Percentiles rank a stretch among this genome's conserved stretches.
phyloP scores from a whole-genome alignment of 345 rosid species.

The Corchorus capsularis region DNA sequence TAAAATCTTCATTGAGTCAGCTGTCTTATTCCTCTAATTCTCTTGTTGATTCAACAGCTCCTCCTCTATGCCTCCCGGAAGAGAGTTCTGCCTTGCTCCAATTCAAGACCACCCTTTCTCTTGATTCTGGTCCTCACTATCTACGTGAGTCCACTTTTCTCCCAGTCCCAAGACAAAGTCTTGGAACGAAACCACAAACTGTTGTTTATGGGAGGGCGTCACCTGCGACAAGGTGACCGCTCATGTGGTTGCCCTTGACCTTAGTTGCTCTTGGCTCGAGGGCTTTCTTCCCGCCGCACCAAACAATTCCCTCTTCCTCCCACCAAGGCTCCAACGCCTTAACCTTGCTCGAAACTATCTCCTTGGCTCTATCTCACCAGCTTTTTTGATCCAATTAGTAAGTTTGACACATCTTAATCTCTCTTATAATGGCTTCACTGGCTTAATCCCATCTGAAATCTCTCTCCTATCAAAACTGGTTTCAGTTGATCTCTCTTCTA shows the following conservation, averaged over 20 bases:
- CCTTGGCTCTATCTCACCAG: neutral
- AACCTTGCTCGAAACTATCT: slow-evolving; percentile 30
- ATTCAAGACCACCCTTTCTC: slow-evolving; percentile 3
- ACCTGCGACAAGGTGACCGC: slow-evolving; percentile 11
- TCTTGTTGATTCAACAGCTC: neutral
- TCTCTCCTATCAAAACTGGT: too few species aligned
- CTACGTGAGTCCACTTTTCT: too few species aligned
- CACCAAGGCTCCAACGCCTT: slow-evolving; percentile 20
- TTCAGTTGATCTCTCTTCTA: neutral
- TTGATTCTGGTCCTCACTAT: too few species aligned
- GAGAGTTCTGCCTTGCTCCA: slow-evolving; percentile 6
- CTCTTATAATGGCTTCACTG: neutral
- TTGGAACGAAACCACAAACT: slow-evolving; percentile 25
- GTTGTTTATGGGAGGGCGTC: slow-evolving; percentile 38
- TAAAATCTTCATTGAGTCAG: too few species aligned
- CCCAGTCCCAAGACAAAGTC: neutral
- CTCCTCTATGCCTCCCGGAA: neutral
- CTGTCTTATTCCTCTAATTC: too few species aligned
- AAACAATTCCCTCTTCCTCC: slow-evolving; percentile 25
- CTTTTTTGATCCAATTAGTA: neutral
- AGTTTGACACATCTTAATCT: slow-evolving; percentile 23
- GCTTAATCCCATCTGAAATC: too few species aligned
- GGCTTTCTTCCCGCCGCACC: slow-evolving; percentile 7
- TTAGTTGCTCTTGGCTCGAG: slow-evolving; percentile 2
- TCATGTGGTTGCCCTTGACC: slow-evolving; percentile 25